Evolutionary conservation across 108 stramenopile species (phyloP).

Genomic region (Stephanodiscus triporus): DNA sequence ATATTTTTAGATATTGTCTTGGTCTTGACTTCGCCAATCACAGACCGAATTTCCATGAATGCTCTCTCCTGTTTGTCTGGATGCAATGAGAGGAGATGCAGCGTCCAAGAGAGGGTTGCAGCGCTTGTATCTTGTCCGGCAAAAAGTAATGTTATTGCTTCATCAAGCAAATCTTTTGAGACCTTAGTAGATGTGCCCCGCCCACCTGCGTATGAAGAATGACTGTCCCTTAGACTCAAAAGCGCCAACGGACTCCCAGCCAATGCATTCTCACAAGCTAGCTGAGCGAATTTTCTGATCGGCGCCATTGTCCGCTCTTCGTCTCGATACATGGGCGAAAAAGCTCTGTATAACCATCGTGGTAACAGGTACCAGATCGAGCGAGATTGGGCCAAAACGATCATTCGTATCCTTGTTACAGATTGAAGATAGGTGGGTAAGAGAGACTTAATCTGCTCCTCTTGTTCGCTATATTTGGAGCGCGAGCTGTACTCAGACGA

Average conservation of each 20-base stretch:
- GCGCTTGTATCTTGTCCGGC: constrained; percentile 95
- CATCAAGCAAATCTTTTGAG: constrained; percentile 70
- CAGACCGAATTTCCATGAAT: constrained; percentile 59
- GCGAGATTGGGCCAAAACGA: constrained; percentile 89
- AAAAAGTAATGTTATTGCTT: constrained; percentile 92
- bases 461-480: constrained; percentile 10
- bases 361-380: constrained; percentile 90
- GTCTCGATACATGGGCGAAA: constrained; percentile 79
- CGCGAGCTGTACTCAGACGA: background rate
- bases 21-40: constrained; percentile 17
- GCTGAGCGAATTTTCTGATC: constrained; percentile 76
- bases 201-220: constrained; percentile 15
- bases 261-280: constrained; percentile 67
- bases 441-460: constrained; percentile 36
- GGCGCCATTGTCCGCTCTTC: constrained; percentile 82
- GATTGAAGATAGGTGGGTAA: constrained; percentile 75
- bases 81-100: constrained; percentile 88
- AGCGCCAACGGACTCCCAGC: constrained; percentile 64
- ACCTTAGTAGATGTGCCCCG: background rate
- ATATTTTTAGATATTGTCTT: constrained; percentile 46
- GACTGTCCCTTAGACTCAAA: constrained; percentile 48
- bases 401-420: constrained; percentile 89
- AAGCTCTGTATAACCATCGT: constrained; percentile 77
- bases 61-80: constrained; percentile 66
- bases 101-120: constrained; percentile 91